A percentile compares a stretch with the other conserved stretches of the same genome.
These are phyloP conservation scores for Thelonectria discophora DNA, from an alignment of 2,329 filamentous ascomycete genomes.

Conservation along the genomic window DNA sequence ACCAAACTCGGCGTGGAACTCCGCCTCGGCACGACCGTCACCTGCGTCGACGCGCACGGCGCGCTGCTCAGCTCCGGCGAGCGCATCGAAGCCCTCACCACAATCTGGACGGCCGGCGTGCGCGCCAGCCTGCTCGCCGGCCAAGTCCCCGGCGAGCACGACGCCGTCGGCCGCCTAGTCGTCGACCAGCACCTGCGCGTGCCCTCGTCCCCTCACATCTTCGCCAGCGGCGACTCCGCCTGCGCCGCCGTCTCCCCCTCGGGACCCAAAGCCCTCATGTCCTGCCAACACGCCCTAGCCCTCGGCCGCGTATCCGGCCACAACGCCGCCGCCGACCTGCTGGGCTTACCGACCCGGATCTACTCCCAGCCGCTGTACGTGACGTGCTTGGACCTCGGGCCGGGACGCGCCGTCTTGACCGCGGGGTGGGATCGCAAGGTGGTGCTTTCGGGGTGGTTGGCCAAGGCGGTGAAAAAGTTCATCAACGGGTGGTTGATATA, in stretches of 20 bases:
- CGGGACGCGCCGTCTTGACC: constrained; percentile 41
- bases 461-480: constrained; percentile 45
- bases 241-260: constrained; percentile 33
- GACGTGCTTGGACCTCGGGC: constrained; percentile 48
- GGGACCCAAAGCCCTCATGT: constrained; percentile 47
- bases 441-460: constrained; percentile 38
- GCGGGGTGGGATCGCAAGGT: constrained; percentile 45
- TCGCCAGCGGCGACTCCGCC: constrained; percentile 46
- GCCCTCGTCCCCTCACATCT: background rate
- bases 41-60: constrained; percentile 37
- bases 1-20: constrained; percentile 40
- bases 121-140: constrained; percentile 44
- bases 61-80: constrained; percentile 43
- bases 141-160: constrained; percentile 42
- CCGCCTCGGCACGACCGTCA: constrained; percentile 42
- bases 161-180: constrained; percentile 23
- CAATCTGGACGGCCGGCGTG: constrained; percentile 49
- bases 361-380: constrained; percentile 46
- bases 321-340: constrained; percentile 46
- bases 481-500: constrained; percentile 49
- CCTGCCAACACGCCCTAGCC: constrained; percentile 49
- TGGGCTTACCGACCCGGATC: constrained; percentile 33
- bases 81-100: constrained; percentile 45
- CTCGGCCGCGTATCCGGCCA: constrained; percentile 47
- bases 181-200: constrained; percentile 1